Evolutionary conservation across 352 stramenopile genomes (phyloP).

Genomic region (Elongisporangium senticosum): DNA sequence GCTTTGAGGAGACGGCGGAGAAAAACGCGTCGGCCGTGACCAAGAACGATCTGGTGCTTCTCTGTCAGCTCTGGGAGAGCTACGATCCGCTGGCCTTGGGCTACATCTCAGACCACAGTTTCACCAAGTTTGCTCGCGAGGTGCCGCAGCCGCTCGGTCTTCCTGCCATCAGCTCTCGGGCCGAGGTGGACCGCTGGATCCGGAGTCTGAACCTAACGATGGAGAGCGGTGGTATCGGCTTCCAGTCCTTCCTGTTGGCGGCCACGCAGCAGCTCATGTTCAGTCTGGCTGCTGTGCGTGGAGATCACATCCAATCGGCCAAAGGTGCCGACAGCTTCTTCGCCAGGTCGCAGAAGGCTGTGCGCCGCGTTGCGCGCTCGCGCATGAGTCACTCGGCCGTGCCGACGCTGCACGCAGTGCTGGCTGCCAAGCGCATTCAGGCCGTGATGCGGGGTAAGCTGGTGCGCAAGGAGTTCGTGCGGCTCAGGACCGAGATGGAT

Average conservation of each 20-base stretch:
- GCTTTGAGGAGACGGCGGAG: slow-evolving; percentile 57
- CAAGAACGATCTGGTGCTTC: slow-evolving; percentile 27
- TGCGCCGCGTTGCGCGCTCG: slow-evolving; percentile 10
- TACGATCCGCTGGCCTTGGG: slow-evolving; percentile 26
- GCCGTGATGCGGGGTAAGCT: slow-evolving; percentile 15
- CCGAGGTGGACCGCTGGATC: slow-evolving; percentile 28
- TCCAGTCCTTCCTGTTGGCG: slow-evolving; percentile 33
- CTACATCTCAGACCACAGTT: slow-evolving; percentile 30
- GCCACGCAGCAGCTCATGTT: slow-evolving; percentile 26
- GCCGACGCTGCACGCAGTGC: slow-evolving; percentile 18
- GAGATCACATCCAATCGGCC: slow-evolving; percentile 20
- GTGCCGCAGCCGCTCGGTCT: slow-evolving; percentile 35
- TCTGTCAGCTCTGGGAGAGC: slow-evolving; percentile 26
- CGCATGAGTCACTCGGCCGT: slow-evolving; percentile 12
- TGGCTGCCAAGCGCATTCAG: slow-evolving; percentile 37
- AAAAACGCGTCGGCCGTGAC: slow-evolving; percentile 28
- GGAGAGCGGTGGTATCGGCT: slow-evolving; percentile 23
- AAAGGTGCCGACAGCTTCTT: slow-evolving; percentile 20
- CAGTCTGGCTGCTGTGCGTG: slow-evolving; percentile 17
- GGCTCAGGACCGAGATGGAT: slow-evolving; percentile 11
- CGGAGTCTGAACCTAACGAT: slow-evolving; percentile 24
- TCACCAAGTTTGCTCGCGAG: slow-evolving; percentile 30
- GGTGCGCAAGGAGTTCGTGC: slow-evolving; percentile 16
- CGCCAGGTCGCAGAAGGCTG: slow-evolving; percentile 16
- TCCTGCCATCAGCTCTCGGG: slow-evolving; percentile 12